These are phyloP conservation scores for Aspergillus clavatus DNA, from an alignment of 2,329 filamentous ascomycete genomes.

Conservation along the genomic window DNA sequence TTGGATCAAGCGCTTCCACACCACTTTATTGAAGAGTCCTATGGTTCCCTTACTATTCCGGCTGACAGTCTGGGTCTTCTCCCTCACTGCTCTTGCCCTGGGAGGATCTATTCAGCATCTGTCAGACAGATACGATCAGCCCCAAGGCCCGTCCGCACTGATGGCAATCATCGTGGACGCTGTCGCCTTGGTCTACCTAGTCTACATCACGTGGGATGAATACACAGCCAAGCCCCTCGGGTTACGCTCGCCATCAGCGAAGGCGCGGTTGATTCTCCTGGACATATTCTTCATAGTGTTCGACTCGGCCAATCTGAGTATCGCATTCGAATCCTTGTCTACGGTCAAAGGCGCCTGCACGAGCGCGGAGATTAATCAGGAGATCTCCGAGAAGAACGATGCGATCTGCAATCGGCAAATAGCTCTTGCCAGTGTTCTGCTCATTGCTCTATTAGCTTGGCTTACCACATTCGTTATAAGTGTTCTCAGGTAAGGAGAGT, in stretches of 20 bases:
- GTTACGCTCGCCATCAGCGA: conserved; percentile 74
- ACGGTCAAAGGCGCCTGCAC: conserved; percentile 58
- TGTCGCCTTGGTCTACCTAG: conserved; percentile 80
- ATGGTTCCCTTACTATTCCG: conserved; percentile 83
- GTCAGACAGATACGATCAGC: conserved; percentile 44
- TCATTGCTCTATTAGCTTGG: conserved; percentile 85
- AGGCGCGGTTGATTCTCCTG: conserved; percentile 82
- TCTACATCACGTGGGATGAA: conserved; percentile 94
- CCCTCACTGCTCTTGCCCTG: conserved; percentile 72
- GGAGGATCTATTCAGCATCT: conserved; percentile 68
- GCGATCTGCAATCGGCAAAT: conserved; percentile 61
- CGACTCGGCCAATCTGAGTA: conserved; percentile 83
- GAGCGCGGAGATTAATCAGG: conserved; percentile 39
- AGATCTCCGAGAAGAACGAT: conserved; percentile 30
- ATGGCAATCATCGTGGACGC: conserved; percentile 88
- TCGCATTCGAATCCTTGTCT: conserved; percentile 79
- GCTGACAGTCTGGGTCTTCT: conserved; percentile 75
- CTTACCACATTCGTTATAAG: conserved; percentile 83
- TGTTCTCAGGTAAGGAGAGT: conserved; percentile 57
- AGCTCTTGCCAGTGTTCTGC: conserved; percentile 70
- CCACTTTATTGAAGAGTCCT: conserved; percentile 69
- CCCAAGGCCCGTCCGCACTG: conserved; percentile 69
- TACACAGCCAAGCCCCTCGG: conserved; percentile 92
- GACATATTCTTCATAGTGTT: conserved; percentile 98
- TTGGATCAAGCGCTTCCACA: conserved; percentile 59